Percentiles rank a stretch among this genome's conserved stretches.
Evolutionary conservation across 2,329 filamentous ascomycete genomes (phyloP).

Genomic region (Sclerotinia nivalis): DNA sequence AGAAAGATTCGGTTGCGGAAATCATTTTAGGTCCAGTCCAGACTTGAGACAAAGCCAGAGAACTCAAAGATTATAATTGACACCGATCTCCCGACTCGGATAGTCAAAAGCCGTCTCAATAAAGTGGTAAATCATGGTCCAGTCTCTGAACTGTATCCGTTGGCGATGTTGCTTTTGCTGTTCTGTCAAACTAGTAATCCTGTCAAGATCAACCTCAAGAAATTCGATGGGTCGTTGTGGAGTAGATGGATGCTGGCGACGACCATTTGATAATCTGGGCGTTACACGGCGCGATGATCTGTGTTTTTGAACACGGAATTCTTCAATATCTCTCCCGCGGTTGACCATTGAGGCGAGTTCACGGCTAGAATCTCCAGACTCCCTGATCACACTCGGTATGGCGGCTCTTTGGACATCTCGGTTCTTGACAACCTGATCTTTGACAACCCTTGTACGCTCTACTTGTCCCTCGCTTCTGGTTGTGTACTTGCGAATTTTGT

Average conservation of each 20-base stretch:
- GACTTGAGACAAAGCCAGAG: background rate
- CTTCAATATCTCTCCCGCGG: background rate
- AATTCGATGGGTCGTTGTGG: background rate
- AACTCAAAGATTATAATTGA: background rate
- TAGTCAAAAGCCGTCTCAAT: background rate
- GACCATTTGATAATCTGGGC: background rate
- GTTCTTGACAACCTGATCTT: background rate
- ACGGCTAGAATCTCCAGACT: too few species aligned
- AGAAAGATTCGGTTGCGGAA: background rate
- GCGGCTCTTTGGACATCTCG: too few species aligned
- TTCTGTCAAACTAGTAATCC: background rate
- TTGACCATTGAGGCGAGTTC: background rate
- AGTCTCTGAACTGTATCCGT: background rate
- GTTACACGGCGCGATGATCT: background rate
- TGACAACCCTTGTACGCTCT: accelerated
- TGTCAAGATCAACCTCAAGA: background rate
- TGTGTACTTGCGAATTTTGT: background rate
- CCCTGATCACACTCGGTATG: background rate
- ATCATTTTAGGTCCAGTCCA: accelerated
- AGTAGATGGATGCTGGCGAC: background rate
- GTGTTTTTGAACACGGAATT: background rate
- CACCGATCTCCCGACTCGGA: background rate
- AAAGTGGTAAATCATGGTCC: background rate
- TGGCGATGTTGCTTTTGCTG: background rate
- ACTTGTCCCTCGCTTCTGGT: background rate